phyloP scores from a whole-genome alignment of 1,139 yeast species.

The Hemisphaericaspora xylanilytica region DNA sequence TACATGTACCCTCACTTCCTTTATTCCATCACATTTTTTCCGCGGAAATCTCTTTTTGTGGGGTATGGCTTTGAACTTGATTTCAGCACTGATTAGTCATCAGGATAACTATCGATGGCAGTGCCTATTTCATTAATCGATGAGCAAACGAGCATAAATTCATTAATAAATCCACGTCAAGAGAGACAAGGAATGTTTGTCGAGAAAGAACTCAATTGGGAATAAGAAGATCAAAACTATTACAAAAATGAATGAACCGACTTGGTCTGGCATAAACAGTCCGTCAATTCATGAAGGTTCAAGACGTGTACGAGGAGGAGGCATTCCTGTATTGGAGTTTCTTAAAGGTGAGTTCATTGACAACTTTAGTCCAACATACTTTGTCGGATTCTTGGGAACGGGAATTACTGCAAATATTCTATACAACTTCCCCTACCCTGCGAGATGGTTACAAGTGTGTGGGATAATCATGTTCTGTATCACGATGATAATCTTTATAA shows the following conservation, averaged over 20 bases:
- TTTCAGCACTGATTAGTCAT: background rate
- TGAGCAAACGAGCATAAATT: too few relatives aligned
- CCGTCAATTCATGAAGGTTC: background rate
- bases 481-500: conserved; percentile 29
- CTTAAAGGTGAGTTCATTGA: conserved; percentile 10
- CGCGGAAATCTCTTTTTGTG: conserved; percentile 1
- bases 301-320: background rate
- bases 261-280: background rate
- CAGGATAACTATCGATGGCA: background rate
- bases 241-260: background rate
- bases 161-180: too few relatives aligned
- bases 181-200: too few relatives aligned
- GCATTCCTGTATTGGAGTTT: conserved; percentile 3
- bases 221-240: background rate
- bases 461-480: conserved; percentile 53
- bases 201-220: background rate
- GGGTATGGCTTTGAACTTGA: background rate
- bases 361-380: conserved; percentile 48
- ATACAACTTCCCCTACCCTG: conserved; percentile 61
- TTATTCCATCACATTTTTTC: background rate
- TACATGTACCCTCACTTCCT: too few relatives aligned
- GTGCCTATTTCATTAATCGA: too few relatives aligned
- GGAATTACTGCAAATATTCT: conserved; percentile 67
- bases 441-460: conserved; percentile 56
- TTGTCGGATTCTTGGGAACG: conserved; percentile 75